Evolutionary conservation across 108 stramenopile genomes (phyloP).

Genomic region (Fistulifera solaris): DNA sequence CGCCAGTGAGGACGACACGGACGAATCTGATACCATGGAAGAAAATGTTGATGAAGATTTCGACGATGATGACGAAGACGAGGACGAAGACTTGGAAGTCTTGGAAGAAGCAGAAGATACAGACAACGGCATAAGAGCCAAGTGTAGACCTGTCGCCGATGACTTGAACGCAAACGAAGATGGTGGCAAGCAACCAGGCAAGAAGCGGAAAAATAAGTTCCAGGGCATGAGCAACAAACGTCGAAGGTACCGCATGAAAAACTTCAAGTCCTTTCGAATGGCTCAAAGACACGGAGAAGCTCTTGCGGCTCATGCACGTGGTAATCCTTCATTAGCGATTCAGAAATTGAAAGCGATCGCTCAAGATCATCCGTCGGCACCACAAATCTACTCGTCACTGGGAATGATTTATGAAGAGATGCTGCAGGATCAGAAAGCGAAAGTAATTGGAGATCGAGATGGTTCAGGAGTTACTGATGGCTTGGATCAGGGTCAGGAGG

Average conservation of each 20-base stretch:
- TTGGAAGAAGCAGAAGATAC: conserved; percentile 8
- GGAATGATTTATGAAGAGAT: conserved; percentile 85
- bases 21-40: conserved; percentile 15
- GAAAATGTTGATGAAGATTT: conserved; percentile 17
- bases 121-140: background rate
- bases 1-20: conserved; percentile 5
- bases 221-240: too few species aligned
- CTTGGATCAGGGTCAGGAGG: conserved; percentile 2
- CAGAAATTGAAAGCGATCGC: conserved; percentile 61
- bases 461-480: background rate
- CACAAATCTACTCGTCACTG: conserved; percentile 76
- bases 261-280: conserved; percentile 62
- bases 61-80: conserved; percentile 8
- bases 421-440: conserved; percentile 18
- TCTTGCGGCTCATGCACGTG: conserved; percentile 60
- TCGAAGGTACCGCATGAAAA: conserved; percentile 16
- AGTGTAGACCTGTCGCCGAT: background rate
- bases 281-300: conserved; percentile 73
- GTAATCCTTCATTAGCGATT: conserved; percentile 48
- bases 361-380: conserved; percentile 66
- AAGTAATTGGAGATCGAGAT: background rate
- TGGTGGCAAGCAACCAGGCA: too few species aligned
- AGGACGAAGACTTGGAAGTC: conserved; percentile 4
- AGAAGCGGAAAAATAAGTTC: too few species aligned
- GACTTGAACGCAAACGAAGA: too few species aligned